Evolutionary conservation across 805 yeast genomes (phyloP), one percentile per base, ranked within the genome.

Genomic region (Tetrapisispora iriomotensis): DNA sequence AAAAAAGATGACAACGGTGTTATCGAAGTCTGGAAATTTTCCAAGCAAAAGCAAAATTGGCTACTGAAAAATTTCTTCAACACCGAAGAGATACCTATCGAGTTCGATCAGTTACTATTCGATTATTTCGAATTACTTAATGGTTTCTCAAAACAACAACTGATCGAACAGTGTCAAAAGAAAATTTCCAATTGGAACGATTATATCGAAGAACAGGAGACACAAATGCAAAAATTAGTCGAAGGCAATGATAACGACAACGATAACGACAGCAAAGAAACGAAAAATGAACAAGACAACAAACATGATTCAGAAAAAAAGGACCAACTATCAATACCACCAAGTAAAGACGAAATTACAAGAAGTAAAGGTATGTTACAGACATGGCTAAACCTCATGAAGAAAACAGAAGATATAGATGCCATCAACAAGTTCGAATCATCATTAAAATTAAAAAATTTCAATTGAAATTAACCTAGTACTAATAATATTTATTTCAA

Each of bases 31-130:
- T 61, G 65, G 65, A 61, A 61, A 36, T 61, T 60, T 35, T 56
- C 62, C 25, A 61, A 61, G 36, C 62, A 57, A 29, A 61, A 61
- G 28, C 65, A 61, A 34, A 58, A 55, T 30, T 61, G 65, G 65
- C 41, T 61, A 22, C 41, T 60, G 21, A 61, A 60, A 30, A 58
- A 61, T 42, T 46, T 57, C 39, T 50, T 57, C 20, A 47, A 46
- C 22, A 29, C 42, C 3, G 54, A 50, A 6, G 56, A 49, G 27
- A 46, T 61, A 9, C 63, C 64, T 20, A 28, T 36, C 6, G 51
- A 45, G 26, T 59, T 53, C 33, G 49, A 61, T 39, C 46, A 42
- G 10, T 40, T 61, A 26, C 30, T 61, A 17, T 44, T 53, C 23
- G 39, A 46, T n/a, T 61, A 61, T 39, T 59, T 60, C 39, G 46